Evolutionary conservation across 768 basidiomycete genomes (phyloP), one percentile per base, ranked within the genome.

Genomic region (Boletellus sp.): DNA sequence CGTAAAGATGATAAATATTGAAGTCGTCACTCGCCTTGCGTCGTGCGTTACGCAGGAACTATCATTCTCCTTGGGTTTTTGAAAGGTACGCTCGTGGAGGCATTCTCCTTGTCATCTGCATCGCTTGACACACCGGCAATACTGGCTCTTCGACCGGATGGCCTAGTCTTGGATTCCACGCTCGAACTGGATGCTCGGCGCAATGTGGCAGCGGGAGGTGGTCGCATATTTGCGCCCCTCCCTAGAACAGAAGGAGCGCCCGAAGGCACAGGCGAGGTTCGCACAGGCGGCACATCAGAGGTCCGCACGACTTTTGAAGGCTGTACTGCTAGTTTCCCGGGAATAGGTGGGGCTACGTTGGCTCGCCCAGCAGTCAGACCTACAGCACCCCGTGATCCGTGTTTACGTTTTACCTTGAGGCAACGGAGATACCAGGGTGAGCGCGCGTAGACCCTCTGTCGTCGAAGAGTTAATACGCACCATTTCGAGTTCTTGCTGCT

Each of bases 401-500:
- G 64, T 41, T 77, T 78, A 39, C 87, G 76, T 65, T 90, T 90
- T 33, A 85, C 69, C 85, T 86, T 28, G 7, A 28, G 11, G 28
- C 28, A 28, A 57, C 31, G 45, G 36, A 20, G n/a, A 33, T 22
- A 60, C 20, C 35, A 40, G 34, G 24, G 16, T 52, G 1, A 63
- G 12, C 15, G 6, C 15, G 6, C 51, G 12, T 32, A 20, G 22
- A 24, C 32, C 13, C 15, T 13, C 11, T 9, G 20, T 16, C n/a
- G 12, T n/a, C 9, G 10, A 6, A 26, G 34, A 13, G 35, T 59
- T 48, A 17, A 24, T 37, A 75, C 81, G 46, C 51, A 96, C 94
- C 67, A 94, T 63, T 64, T 95, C 92, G 34, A 96, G 72, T 66
- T 95, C 94, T 66, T 94, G 92, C 61, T 96, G 94, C 70, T 96